A percentile compares a stretch with the other conserved stretches of the same genome.
Conservation (phyloP, 306 rosid genomes). For the Begonia peltatifolia region DNA sequence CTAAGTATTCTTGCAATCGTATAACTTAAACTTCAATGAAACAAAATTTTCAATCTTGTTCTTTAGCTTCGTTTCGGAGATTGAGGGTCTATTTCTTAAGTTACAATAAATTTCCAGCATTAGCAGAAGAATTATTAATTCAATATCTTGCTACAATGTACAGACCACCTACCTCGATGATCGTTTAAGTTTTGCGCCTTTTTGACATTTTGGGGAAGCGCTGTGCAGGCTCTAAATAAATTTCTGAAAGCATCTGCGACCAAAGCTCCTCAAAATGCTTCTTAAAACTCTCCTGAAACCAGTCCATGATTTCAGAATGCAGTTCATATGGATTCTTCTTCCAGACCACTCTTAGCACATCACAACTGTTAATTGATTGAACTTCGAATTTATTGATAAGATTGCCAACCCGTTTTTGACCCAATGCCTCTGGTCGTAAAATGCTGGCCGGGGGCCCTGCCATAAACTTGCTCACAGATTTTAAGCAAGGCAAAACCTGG, state of each 20-base stretch:
- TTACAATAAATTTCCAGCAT: no score
- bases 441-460: slow-evolving; percentile 61
- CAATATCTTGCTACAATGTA: no score
- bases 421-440: slow-evolving; percentile 58
- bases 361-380: slow-evolving; percentile 33
- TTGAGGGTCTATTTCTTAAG: no score
- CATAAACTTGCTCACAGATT: slow-evolving; percentile 38
- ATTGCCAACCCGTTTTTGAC: slow-evolving; percentile 73
- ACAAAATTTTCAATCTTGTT: no score
- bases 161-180: no score
- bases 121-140: no score
- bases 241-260: slow-evolving; percentile 55
- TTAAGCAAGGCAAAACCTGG: slow-evolving; percentile 69
- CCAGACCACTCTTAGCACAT: slow-evolving; percentile 52
- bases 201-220: slow-evolving; percentile 17
- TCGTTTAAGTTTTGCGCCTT: neutral
- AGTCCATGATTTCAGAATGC: slow-evolving; percentile 47
- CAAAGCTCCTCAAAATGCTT: slow-evolving; percentile 36
- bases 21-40: no score
- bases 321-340: slow-evolving; percentile 54
- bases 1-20: no score
- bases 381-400: slow-evolving; percentile 35
- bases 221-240: slow-evolving; percentile 29
- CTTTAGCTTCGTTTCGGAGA: no score
- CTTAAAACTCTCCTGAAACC: slow-evolving; percentile 66